Base-by-base conservation (phyloP, 768 basidiomycete species). In the Leccinum boreale region DNA sequence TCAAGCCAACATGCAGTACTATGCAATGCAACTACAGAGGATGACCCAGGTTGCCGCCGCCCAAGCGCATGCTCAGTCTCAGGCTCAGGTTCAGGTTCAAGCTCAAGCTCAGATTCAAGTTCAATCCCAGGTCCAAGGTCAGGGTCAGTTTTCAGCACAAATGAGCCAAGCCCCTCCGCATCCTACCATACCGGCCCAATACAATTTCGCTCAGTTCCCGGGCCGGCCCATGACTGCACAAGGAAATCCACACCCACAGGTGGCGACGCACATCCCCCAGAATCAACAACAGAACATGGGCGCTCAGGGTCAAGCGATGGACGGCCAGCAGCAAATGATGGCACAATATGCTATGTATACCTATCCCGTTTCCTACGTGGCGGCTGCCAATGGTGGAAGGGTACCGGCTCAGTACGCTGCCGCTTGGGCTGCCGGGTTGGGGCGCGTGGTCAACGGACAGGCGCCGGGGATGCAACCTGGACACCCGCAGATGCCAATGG, bases 121-220 rank as follows among this genome's bases (percentile, higher is more conserved):
- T 39, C 65, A 72, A 54, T 63, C 46, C 26, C 66, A 67, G 14
- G 42, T 35, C 23, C 59, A 73, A 55, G 55, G 62, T 60, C 58
- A 72, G 65, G 42, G 48, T 61, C 65, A 70, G 19, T 31, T 74
- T 45, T 58, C 66, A 17, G 28, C 50, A 21, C 71, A 70, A 50
- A 62, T 70, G 53, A 21, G 35, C 24, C 73, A 72, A 54, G 54
- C 55, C 14, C 17, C 63, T 29, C 71, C 67, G 48, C 73, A 71
- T 60, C 57, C 67, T 0, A 29, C 54, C 50, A 61, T 74, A 45
- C 26, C 59, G 12, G 59, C 31, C 51, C 71, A 73, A 57, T 78
- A 76, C 58, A 76, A 65, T 49, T 71, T 74, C 6, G 46, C 73
- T 5, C 76, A 74, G 21, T 60, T 72, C 54, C 17, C 36, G 15